Percentiles rank a stretch among this genome's conserved stretches.
Conservation (phyloP, 495 filamentous ascomycete species). For the Aspergillus heteromorphus region DNA sequence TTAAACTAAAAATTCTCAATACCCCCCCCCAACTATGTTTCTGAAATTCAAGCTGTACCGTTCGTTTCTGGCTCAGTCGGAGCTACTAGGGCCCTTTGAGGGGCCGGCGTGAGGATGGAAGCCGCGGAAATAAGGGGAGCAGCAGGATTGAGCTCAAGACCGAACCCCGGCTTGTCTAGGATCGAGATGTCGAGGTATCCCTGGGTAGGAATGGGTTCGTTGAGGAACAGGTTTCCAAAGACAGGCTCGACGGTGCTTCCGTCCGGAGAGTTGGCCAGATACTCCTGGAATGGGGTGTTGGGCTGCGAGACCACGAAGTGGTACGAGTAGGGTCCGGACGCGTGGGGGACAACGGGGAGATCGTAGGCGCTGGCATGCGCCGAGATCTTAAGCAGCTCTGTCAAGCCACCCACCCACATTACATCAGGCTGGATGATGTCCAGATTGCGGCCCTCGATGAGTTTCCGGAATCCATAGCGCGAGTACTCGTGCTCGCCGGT, state of each 20-base stretch:
- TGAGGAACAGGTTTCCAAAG: conserved; percentile 83
- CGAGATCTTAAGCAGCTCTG: conserved; percentile 82
- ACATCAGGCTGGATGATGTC: conserved; percentile 94
- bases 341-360: conserved; percentile 89
- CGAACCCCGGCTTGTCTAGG: conserved; percentile 87
- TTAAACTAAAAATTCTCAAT: not conserved
- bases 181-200: conserved; percentile 73
- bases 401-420: conserved; percentile 94
- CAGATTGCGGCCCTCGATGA: conserved; percentile 84
- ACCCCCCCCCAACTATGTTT: not conserved
- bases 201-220: conserved; percentile 81
- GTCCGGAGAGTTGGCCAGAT: conserved; percentile 85
- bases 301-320: conserved; percentile 88
- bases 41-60: conserved; percentile 12
- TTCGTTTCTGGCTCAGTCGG: conserved; percentile 25
- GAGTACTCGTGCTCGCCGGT: conserved; percentile 95
- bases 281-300: conserved; percentile 91
- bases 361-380: conserved; percentile 89
- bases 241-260: conserved; percentile 84
- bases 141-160: conserved; percentile 74
- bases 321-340: conserved; percentile 88
- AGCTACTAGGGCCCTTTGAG: conserved; percentile 49
- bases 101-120: conserved; percentile 67
- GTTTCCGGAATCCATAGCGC: conserved; percentile 86
- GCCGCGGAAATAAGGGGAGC: conserved; percentile 73